Conservation (phyloP, 2,329 filamentous ascomycete genomes). For the Ophiostoma novo-ulmi region DNA sequence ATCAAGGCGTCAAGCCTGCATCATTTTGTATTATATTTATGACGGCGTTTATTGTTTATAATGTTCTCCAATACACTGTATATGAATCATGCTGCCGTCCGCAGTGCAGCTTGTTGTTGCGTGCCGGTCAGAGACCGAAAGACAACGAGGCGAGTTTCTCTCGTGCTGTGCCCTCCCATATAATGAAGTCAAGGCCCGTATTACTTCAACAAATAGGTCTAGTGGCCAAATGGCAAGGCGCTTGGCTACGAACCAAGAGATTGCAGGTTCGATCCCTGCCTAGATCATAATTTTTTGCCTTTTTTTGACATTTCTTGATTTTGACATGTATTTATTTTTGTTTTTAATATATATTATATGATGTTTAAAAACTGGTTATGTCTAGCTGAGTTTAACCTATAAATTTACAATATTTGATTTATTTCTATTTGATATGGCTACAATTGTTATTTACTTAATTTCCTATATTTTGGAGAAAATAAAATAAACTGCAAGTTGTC, state of each 20-base stretch:
- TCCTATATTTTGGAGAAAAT: no score
- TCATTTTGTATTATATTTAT: conserved; percentile 17
- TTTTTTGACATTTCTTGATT: background rate
- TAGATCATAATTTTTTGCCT: conserved; percentile 25
- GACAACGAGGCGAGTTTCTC: no score
- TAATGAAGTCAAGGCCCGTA: background rate
- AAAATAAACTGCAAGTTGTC: no score
- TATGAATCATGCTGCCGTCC: background rate
- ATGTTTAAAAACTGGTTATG: background rate
- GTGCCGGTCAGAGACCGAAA: no score
- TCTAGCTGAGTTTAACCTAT: background rate
- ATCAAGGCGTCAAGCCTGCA: background rate
- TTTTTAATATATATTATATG: background rate
- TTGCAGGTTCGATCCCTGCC: conserved; percentile 38
- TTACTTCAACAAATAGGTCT: conserved; percentile 21
- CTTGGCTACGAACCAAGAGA: conserved; percentile 39
- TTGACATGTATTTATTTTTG: background rate
- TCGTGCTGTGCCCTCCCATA: background rate
- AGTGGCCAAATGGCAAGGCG: conserved; percentile 36
- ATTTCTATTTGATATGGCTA: no score
- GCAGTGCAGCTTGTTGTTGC: no score
- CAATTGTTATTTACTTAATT: background rate
- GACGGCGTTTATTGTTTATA: conserved; percentile 17
- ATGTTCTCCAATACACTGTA: conserved; percentile 2
- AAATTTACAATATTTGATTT: background rate